Conservation (phyloP, 768 basidiomycete genomes). For the Hemileccinum rubropunctum region DNA sequence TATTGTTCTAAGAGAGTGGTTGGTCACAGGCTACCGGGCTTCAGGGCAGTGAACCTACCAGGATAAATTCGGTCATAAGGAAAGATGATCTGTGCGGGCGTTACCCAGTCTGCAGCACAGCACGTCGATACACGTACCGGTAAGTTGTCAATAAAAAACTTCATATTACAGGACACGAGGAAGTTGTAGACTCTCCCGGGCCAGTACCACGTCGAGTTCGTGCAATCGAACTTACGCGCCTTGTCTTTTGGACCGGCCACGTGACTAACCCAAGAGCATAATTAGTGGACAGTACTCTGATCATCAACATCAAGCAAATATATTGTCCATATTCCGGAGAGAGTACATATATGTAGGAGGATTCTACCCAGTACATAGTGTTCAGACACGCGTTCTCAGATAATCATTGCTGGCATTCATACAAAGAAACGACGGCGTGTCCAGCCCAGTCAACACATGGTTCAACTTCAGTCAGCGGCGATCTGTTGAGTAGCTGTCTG, state of each 20-base stretch:
- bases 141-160: conserved; percentile 79
- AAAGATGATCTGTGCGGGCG: conserved; percentile 65
- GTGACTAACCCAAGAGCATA: conserved; percentile 14
- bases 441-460: neutral
- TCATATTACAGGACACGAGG: conserved; percentile 44
- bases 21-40: conserved; percentile 1
- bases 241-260: conserved; percentile 3
- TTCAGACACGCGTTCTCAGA: neutral
- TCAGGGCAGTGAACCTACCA: conserved; percentile 45
- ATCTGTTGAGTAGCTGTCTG: conserved; percentile 35
- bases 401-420: neutral
- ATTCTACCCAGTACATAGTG: neutral
- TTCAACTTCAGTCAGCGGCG: conserved; percentile 23
- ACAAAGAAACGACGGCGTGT: no score
- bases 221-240: no score
- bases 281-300: no score
- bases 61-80: conserved; percentile 96
- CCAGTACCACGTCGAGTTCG: no score
- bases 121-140: conserved; percentile 47
- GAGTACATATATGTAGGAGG: neutral
- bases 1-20: conserved; percentile 75
- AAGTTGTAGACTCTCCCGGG: no score
- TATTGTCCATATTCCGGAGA: neutral
- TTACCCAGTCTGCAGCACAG: neutral
- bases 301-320: conserved; percentile 2